phyloP scores from a whole-genome alignment of 139 green algal species.

The Asterochloris erici region DNA sequence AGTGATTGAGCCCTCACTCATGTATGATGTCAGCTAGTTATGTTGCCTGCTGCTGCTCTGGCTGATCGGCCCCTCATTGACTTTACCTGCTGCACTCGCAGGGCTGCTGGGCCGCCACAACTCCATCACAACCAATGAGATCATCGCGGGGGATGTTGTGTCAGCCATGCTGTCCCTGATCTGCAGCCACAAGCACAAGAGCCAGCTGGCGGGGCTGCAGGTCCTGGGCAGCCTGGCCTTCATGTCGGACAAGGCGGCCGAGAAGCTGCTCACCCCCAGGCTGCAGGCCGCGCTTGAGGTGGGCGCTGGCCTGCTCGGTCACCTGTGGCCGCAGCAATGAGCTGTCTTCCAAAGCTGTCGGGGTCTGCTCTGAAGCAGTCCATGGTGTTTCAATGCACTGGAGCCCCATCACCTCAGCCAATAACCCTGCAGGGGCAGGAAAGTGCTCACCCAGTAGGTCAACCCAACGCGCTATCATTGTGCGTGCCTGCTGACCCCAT shows the following conservation, averaged over 20 bases:
- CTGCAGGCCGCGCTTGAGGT: conserved; percentile 25
- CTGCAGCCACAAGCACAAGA: conserved; percentile 19
- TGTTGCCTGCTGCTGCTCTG: too few species aligned
- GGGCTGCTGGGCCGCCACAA: conserved; percentile 25
- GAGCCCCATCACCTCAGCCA: neutral
- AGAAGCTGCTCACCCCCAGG: conserved; percentile 32
- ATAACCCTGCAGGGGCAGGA: conserved; percentile 8
- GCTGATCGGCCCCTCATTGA: neutral
- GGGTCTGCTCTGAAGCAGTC: too few species aligned
- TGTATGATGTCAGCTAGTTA: too few species aligned
- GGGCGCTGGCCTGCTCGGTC: neutral
- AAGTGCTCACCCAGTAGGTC: too few species aligned
- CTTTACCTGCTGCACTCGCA: neutral
- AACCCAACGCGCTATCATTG: too few species aligned
- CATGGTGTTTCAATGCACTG: too few species aligned
- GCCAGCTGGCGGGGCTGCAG: conserved; percentile 29
- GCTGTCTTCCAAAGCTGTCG: too few species aligned
- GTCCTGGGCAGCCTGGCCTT: conserved; percentile 30
- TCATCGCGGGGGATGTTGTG: conserved; percentile 22
- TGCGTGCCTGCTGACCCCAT: too few species aligned
- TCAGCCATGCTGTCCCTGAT: conserved; percentile 43
- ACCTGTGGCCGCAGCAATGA: neutral
- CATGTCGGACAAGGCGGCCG: conserved; percentile 21
- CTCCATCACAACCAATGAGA: conserved; percentile 17
- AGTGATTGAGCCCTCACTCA: too few species aligned